Conservation (phyloP, 164 flowering plant genomes). For the Echeveria elegans region DNA sequence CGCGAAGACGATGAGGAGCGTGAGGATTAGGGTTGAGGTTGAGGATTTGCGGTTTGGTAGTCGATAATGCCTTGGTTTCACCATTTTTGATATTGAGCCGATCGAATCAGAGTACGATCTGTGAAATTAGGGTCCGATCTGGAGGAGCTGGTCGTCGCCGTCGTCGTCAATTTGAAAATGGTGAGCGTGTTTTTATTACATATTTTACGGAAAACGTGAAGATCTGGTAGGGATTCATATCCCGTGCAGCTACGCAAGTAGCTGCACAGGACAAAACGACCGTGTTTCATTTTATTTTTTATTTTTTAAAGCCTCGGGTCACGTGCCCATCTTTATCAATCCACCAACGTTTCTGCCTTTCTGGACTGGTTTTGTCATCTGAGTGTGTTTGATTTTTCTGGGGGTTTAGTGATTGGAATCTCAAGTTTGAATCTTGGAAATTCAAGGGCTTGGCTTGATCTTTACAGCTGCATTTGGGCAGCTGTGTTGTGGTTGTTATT, state of each 20-base stretch:
- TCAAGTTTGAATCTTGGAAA: not conserved
- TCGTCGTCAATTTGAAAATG: slow-evolving; percentile 1
- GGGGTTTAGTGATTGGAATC: not conserved
- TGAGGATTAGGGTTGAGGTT: slow-evolving; percentile 33
- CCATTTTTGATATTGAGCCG: slow-evolving; percentile 25
- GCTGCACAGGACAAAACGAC: too few relatives aligned
- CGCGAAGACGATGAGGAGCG: slow-evolving; percentile 37
- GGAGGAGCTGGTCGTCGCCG: not conserved
- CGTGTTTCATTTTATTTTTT: too few relatives aligned
- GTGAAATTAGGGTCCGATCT: not conserved
- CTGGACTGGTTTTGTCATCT: not conserved
- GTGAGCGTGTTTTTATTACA: too few relatives aligned
- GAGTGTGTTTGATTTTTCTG: not conserved
- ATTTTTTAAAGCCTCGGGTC: too few relatives aligned
- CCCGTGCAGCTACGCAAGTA: too few relatives aligned
- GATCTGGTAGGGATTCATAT: too few relatives aligned
- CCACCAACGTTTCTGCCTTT: not conserved
- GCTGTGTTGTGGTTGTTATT: not conserved
- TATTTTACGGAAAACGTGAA: too few relatives aligned
- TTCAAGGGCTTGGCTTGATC: not conserved
- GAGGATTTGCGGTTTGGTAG: slow-evolving; percentile 30
- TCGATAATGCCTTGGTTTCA: slow-evolving; percentile 38
- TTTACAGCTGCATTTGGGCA: not conserved
- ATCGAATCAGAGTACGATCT: not conserved
- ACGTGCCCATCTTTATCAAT: too few relatives aligned